Evolutionary conservation across 2,329 filamentous ascomycete genomes (phyloP), one percentile per base, ranked within the genome.

Genomic region (Aspergillus sergii): DNA sequence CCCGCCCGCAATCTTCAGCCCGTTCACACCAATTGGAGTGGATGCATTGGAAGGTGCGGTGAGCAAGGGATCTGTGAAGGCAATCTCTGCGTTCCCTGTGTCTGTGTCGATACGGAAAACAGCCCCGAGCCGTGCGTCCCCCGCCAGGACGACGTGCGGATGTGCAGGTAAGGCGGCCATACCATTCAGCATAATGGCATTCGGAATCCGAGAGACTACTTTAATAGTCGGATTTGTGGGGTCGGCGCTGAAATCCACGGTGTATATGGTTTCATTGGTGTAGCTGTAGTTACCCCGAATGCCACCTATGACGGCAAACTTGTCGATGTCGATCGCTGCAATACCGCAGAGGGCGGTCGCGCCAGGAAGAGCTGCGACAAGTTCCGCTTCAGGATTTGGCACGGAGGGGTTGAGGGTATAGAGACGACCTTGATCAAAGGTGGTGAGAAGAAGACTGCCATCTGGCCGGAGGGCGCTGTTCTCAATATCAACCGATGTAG

Each of bases 331-430:
- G 14, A 65, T 62, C 21, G 67, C 45, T n/a, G 68, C 61, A 34
- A 71, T 71, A 3, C 69, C 69, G 10, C 57, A 65, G 10, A 69
- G 58, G 21, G 66, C 66, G 19, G 65, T 68, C n/a, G 62, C 58
- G 28, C 60, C 62, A 4, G 66, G 64, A 36, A 66, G 63, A 11
- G 64, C 39, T 12, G 62, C 60, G 36, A 66, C 32, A n/a, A 67
- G 41, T 16, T 69, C 53, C 19, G 58, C 61, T 34, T 62, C 2
- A 2, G 60, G 41, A 34, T 41, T 9, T 1, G 54, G 59, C 16
- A 26, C 3, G n/a, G 41, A 50, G 19, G 62, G 64, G 32, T 68
- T 50, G 19, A 69, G 55, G 1, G 57, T 55, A 54, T 64, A 69
- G 23, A 68, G 67, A 12, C 43, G 54, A 21, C 61, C 64, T 34